These are phyloP conservation scores for Pouteria glomerata DNA, from an alignment of 148 eudicot species.

Conservation along the genomic window DNA sequence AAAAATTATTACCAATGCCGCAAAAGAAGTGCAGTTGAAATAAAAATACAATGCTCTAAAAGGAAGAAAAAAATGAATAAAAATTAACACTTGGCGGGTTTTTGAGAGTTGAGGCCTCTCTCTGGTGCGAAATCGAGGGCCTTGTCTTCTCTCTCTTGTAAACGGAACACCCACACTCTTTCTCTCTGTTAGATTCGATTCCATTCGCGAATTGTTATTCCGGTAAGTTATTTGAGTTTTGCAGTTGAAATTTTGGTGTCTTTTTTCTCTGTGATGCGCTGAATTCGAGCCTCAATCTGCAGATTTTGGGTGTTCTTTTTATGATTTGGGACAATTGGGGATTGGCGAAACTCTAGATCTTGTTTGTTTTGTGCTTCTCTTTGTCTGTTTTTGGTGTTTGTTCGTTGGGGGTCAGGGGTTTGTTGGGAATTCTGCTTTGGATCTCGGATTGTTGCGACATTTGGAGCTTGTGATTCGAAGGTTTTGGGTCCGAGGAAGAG, in stretches of 20 bases:
- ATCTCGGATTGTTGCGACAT: constrained; percentile 18
- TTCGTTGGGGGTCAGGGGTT: constrained; percentile 14
- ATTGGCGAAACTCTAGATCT: constrained; percentile 33
- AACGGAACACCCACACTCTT: background rate
- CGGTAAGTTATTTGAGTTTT: constrained; percentile 9
- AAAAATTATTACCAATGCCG: background rate
- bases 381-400: constrained; percentile 8
- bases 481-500: background rate
- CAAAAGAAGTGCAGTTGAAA: background rate
- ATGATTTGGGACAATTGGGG: background rate
- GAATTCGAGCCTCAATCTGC: background rate
- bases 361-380: constrained; percentile 6
- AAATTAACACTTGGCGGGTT: constrained; percentile 12
- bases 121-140: constrained; percentile 25
- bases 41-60: background rate
- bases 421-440: constrained; percentile 5
- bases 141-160: constrained; percentile 9
- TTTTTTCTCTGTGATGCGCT: background rate
- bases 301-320: background rate
- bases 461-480: background rate
- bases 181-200: constrained; percentile 14
- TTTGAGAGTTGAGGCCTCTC: background rate
- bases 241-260: background rate
- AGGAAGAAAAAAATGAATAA: background rate
- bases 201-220: background rate